Conservation (phyloP, 208 protist genomes). For the Phytomonas francai region DNA sequence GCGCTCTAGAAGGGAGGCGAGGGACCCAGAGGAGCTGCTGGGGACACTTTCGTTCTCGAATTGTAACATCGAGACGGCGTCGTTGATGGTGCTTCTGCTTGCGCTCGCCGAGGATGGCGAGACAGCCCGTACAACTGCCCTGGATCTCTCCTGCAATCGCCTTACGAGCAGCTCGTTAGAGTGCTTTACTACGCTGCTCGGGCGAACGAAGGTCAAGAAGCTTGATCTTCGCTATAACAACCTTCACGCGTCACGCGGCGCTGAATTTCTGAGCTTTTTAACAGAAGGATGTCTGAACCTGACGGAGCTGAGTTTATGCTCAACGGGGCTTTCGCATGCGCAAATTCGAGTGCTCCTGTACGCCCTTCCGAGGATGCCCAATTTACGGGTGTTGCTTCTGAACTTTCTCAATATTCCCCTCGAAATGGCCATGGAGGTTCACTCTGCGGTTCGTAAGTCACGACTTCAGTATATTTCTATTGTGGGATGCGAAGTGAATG, state of each 20-base stretch:
- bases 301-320: slow-evolving; percentile 70
- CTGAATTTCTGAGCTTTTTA: slow-evolving; percentile 53
- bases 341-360: slow-evolving; percentile 59
- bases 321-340: slow-evolving; percentile 35
- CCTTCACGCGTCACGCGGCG: slow-evolving; percentile 28
- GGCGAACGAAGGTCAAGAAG: slow-evolving; percentile 30
- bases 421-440: slow-evolving; percentile 31
- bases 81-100: slow-evolving; percentile 45
- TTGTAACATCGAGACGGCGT: slow-evolving; percentile 53
- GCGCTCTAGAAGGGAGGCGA: background rate
- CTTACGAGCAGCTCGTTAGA: slow-evolving; percentile 31
- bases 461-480: slow-evolving; percentile 45
- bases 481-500: slow-evolving; percentile 8
- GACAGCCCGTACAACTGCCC: slow-evolving; percentile 12
- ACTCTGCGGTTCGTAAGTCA: slow-evolving; percentile 30
- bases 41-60: slow-evolving; percentile 55
- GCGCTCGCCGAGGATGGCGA: slow-evolving; percentile 20
- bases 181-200: slow-evolving; percentile 39
- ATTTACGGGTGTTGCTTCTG: slow-evolving; percentile 51
- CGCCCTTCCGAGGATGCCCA: slow-evolving; percentile 35
- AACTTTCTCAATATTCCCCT: slow-evolving; percentile 46
- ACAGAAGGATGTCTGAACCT: slow-evolving; percentile 40
- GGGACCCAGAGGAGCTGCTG: slow-evolving; percentile 9
- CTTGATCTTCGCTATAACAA: slow-evolving; percentile 68
- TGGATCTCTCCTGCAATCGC: slow-evolving; percentile 73